Evolutionary conservation across 2,329 filamentous ascomycete genomes (phyloP).

Genomic region (Colletotrichum sp.): DNA sequence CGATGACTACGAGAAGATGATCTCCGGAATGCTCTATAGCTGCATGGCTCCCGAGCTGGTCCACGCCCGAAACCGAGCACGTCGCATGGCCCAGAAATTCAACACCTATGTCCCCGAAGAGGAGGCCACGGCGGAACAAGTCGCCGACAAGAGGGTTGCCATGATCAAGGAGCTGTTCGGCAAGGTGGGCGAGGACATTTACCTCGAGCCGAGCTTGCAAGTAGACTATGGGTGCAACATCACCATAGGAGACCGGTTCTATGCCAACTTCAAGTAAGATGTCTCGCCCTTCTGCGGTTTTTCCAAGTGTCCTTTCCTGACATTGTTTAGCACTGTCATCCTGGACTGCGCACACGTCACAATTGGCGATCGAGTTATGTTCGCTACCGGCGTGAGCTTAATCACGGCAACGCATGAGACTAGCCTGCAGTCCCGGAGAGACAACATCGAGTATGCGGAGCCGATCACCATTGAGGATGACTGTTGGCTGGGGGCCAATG

Average conservation of each 20-base stretch:
- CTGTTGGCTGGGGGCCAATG: constrained; percentile 41
- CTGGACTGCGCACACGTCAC: not conserved
- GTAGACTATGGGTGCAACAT: constrained; percentile 74
- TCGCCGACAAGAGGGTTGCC: constrained; percentile 43
- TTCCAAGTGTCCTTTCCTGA: not conserved
- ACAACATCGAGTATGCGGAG: constrained; percentile 54
- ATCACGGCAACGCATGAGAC: constrained; percentile 49
- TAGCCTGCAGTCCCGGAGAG: constrained; percentile 49
- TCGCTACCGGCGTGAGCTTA: not conserved
- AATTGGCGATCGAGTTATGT: not conserved
- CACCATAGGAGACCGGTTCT: constrained; percentile 65
- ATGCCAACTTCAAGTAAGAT: constrained; percentile 60
- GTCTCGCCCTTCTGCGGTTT: too few relatives aligned
- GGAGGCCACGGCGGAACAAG: constrained; percentile 44
- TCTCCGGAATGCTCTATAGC: constrained; percentile 67
- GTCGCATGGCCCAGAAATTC: not conserved
- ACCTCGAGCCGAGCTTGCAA: constrained; percentile 66
- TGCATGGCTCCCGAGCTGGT: constrained; percentile 51
- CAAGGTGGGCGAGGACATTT: constrained; percentile 53
- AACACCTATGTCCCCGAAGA: constrained; percentile 44
- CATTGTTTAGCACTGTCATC: not conserved
- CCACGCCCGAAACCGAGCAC: constrained; percentile 46
- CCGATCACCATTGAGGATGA: constrained; percentile 53
- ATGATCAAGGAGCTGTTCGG: constrained; percentile 57
- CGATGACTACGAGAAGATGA: constrained; percentile 70